phyloP scores from a whole-genome alignment of 2,329 filamentous ascomycete species.

The Colletotrichum salicis region DNA sequence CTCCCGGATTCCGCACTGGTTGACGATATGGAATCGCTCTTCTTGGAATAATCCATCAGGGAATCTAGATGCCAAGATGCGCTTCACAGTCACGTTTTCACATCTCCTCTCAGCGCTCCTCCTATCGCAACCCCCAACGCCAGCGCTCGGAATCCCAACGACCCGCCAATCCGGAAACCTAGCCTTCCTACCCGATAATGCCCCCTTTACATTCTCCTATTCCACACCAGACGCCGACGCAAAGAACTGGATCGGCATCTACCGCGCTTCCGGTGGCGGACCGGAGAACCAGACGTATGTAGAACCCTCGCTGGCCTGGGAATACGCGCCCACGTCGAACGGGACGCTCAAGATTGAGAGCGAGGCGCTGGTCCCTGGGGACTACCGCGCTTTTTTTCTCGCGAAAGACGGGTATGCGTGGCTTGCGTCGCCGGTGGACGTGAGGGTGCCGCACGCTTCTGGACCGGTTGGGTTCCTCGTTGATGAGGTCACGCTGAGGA shows the following conservation, averaged over 20 bases:
- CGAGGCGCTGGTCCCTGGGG: conserved; percentile 41
- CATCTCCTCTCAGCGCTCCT: neutral
- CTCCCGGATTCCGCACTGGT: neutral
- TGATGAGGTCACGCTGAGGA: conserved; percentile 45
- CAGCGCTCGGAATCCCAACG: neutral
- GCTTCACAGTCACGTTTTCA: neutral
- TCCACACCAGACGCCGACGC: conserved; percentile 41
- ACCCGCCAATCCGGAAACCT: neutral
- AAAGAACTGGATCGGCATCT: conserved; percentile 53
- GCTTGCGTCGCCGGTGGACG: conserved; percentile 47
- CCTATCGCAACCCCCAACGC: neutral
- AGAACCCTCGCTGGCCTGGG: conserved; percentile 46
- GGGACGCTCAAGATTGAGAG: conserved; percentile 43
- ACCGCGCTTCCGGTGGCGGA: conserved; percentile 45
- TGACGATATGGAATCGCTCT: neutral
- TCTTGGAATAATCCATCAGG: neutral
- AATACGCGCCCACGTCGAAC: conserved; percentile 42
- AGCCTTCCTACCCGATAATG: neutral
- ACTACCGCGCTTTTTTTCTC: conserved; percentile 51
- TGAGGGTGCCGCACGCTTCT: conserved; percentile 38
- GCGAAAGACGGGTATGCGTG: conserved; percentile 48
- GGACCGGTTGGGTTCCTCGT: conserved; percentile 43
- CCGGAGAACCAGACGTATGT: conserved; percentile 45
- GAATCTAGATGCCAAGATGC: neutral
- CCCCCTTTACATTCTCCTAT: conserved; percentile 48